Conservation (phyloP, 2,329 filamentous ascomycete species). For the Pseudogymnoascus pannorum region DNA sequence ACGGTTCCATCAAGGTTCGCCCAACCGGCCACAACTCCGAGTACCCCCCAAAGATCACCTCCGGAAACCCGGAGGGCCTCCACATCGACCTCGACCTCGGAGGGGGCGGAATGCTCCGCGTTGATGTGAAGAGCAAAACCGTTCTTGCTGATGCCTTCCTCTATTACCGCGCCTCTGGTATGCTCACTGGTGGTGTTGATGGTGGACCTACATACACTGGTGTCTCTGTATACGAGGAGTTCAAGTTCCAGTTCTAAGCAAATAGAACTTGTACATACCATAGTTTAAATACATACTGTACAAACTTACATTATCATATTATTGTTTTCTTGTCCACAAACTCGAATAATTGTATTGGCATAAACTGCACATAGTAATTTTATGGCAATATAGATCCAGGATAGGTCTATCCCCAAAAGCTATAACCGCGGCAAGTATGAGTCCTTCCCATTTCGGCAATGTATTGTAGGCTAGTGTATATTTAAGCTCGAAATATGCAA, state of each 20-base stretch:
- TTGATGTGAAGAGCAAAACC: not conserved
- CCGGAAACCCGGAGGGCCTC: not conserved
- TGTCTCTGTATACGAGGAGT: not conserved
- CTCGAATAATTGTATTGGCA: not conserved
- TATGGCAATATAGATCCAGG: not conserved
- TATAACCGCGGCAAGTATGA: not conserved
- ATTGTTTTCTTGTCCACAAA: not conserved
- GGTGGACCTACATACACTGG: not conserved
- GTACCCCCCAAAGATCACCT: slow-evolving; percentile 15
- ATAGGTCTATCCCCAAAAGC: too few relatives aligned
- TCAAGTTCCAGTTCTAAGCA: not conserved
- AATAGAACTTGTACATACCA: not conserved
- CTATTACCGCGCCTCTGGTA: not conserved
- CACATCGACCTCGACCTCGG: slow-evolving; percentile 3
- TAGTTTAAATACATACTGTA: not conserved
- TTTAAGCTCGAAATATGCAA: slow-evolving; percentile 1
- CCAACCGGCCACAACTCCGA: slow-evolving; percentile 15
- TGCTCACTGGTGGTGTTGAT: not conserved
- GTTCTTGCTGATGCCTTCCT: slow-evolving; percentile 1
- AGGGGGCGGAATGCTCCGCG: not conserved
- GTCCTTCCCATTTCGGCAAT: not conserved
- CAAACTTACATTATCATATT: not conserved
- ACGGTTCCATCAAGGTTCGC: slow-evolving; percentile 16
- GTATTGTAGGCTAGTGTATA: not conserved
- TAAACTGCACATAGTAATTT: not conserved